Evolutionary conservation across 2,329 filamentous ascomycete species (phyloP).

Genomic region (Nigrograna mackinnonii): DNA sequence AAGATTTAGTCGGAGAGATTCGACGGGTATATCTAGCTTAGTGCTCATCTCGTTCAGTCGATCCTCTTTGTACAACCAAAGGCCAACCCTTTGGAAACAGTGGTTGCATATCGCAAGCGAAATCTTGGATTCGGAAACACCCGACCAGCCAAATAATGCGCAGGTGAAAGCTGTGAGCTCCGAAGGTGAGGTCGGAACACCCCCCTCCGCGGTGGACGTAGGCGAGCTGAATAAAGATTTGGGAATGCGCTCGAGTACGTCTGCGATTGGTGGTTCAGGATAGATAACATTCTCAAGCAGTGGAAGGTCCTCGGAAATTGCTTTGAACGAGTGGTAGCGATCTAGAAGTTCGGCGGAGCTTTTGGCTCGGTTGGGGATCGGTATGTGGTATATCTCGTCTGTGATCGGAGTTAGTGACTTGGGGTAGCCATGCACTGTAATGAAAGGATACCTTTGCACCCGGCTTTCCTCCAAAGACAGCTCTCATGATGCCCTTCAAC

Average conservation of each 20-base stretch:
- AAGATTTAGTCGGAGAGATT: constrained; percentile 37
- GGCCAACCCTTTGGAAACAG: constrained; percentile 83
- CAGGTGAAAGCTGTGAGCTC: constrained; percentile 33
- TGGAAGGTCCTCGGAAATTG: constrained; percentile 36
- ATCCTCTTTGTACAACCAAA: constrained; percentile 77
- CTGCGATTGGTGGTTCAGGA: constrained; percentile 27
- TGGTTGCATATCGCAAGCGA: constrained; percentile 80
- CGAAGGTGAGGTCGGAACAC: constrained; percentile 19
- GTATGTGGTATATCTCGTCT: constrained; percentile 68
- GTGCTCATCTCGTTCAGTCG: constrained; percentile 36
- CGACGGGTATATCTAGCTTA: constrained; percentile 33
- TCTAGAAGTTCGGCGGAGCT: constrained; percentile 41
- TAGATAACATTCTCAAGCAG: constrained; percentile 35
- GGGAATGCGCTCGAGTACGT: constrained; percentile 28
- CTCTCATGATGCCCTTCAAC: constrained; percentile 75
- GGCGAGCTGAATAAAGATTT: constrained; percentile 22
- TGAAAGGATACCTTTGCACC: constrained; percentile 73
- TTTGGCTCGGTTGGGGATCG: constrained; percentile 40
- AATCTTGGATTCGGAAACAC: constrained; percentile 62
- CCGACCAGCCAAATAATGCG: constrained; percentile 54
- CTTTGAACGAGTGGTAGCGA: constrained; percentile 44
- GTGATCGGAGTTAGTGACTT: constrained; percentile 15
- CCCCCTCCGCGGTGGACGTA: constrained; percentile 12
- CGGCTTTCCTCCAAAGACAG: constrained; percentile 83
- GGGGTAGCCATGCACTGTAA: no score